Conservation (phyloP, 1,284 basidiomycete genomes). For the Apiotrichum brassicae region DNA sequence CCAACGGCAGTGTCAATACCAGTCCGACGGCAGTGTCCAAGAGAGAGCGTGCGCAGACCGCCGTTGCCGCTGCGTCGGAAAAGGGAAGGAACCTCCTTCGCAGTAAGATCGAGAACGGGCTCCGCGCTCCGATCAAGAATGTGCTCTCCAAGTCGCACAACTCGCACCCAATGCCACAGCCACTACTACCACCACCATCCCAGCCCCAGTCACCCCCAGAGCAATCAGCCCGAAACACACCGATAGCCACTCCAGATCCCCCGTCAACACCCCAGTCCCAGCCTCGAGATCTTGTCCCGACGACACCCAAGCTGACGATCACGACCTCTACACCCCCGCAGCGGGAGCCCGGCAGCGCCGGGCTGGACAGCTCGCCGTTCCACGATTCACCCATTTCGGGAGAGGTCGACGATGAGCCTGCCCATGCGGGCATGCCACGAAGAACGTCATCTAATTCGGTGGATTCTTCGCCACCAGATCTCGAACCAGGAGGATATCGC, state of each 20-base stretch:
- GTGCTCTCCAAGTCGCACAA: background rate
- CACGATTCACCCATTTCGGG: background rate
- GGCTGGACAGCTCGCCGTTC: background rate
- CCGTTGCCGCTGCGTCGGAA: slow-evolving; percentile 29
- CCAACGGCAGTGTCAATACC: background rate
- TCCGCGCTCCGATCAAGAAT: slow-evolving; percentile 2
- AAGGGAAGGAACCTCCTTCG: slow-evolving; percentile 11
- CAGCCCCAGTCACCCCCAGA: slow-evolving; percentile 1
- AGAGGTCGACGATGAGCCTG: background rate
- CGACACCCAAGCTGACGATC: background rate
- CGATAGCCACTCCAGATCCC: no score
- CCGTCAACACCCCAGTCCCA: no score
- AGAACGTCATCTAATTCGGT: background rate
- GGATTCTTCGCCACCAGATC: background rate
- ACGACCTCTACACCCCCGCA: slow-evolving; percentile 1
- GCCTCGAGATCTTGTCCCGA: no score
- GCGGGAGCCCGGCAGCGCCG: background rate
- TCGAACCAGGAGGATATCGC: background rate
- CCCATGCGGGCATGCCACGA: background rate
- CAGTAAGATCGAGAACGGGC: slow-evolving; percentile 7
- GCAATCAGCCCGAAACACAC: no score
- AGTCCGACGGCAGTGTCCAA: background rate
- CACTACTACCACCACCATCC: background rate
- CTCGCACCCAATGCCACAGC: background rate
- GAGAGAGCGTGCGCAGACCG: slow-evolving; percentile 34